Base-by-base conservation (phyloP, 345 rosid species). In the Boechera stricta region DNA sequence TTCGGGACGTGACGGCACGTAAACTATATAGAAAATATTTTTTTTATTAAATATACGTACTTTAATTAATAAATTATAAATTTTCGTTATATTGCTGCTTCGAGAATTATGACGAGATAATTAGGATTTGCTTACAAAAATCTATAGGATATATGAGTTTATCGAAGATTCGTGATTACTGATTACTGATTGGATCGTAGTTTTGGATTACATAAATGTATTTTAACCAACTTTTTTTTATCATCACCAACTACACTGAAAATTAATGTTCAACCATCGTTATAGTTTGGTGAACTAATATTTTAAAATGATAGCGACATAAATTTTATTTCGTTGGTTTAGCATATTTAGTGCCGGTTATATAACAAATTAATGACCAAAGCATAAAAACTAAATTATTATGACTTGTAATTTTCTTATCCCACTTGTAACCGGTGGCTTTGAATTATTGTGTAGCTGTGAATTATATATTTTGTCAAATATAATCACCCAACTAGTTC, bases 1-100 rank as follows among this genome's bases (percentile, higher is more conserved):
- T 36, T 67, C 18, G 78, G 66, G 74, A 72, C 82, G 78, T 79
- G 82, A 79, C 70, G 78, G 82, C 82, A 73, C 78, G 82, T 73
- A 61, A 16, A 54, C 38, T 18, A 38, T 24, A 36, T 21, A 12
- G 3, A 8, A 57, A 49, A 48, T 47, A 38, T 39, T n/a, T 36
- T 7, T 4, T 21, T 1, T 21, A 21, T 31, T 57, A 15, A 15
- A 57, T 57, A 21, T n/a, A 2, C 3, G 44, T 24, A 44, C 54
- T 21, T 53, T 38, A 39, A 41, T 28, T 9, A 28, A 39, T 8
- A 21, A 36, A 13, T 10, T 32, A 12, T 38, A 2, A 2, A 33
- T 33, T 10, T 29, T 45, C 9, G 1, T 35, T 39, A 5, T 39
- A n/a, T 62, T 42, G 10, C 7, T 36, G 13, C 31, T 15, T 64